Evolutionary conservation across 768 basidiomycete species (phyloP), one percentile per base, ranked within the genome.

Genomic region (Tulasnella sp.): DNA sequence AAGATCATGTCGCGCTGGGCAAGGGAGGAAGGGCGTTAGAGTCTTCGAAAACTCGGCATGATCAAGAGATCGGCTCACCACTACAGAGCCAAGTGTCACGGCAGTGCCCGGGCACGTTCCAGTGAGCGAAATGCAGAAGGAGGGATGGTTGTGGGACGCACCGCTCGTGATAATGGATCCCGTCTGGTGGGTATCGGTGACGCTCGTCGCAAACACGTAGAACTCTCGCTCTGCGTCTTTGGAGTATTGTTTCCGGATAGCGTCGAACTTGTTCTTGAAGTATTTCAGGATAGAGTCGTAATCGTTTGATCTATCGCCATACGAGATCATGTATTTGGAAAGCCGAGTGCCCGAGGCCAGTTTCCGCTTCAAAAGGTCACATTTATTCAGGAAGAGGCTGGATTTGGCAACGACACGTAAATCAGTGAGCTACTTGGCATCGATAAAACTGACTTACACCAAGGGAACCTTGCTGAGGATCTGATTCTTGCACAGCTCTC

Each of bases 311-410:
- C 83, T 46, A 34, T 73, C 73, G 14, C 89, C 93, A 84, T 83
- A 95, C 93, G 81, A 82, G 48, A 81, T 58, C 50, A 82, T 81
- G 81, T 93, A 95, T 87, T 93, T 92, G 83, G 89, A 91, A 75
- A 96, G 91, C 83, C 89, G 89, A 82, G 90, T 87, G 8, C 93
- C 93, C 22, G 89, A 87, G 64, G 90, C 88, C 8, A 96, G 86
- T 84, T 96, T 96, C 85, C 91, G 88, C 84, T 89, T 90, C 82
- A 96, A 85, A 2, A 96, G 86, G 85, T 96, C 94, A 5, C 92
- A 79, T 64, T 80, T 80, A 46, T 80, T 80, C 42, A 80, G 72
- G 50, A 80, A 80, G 42, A 80, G 79, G 24, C 79, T 80, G n/a
- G 37, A 50, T n/a, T n/a, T 5, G 78, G 22, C 31, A 72, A 16